Evolutionary conservation across 2,329 filamentous ascomycete species (phyloP), one percentile per base, ranked within the genome.

Genomic region (Aspergillus sp.): DNA sequence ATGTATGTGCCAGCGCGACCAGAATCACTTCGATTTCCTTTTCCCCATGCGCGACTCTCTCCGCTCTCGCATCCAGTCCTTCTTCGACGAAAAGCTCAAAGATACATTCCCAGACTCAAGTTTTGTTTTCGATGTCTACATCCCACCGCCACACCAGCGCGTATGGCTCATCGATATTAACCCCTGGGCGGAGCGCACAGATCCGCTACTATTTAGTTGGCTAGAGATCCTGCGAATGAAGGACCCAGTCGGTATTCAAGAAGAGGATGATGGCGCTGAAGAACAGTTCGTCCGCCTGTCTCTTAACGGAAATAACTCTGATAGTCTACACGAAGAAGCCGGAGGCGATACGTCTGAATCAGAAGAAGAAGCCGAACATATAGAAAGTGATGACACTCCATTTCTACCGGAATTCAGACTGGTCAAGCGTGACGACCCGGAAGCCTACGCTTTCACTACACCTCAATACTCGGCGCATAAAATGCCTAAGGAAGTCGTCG

Each of bases 381-480:
- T 30, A 13, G 83, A 87, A 42, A 78, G 83, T 13, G 64, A 69
- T 3, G 64, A 71, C 34, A 74, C 81, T 15, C 72, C 81, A 7
- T 85, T 84, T 68, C 80, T 82, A 5, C 90, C 92, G 0, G 93
- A 97, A 73, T 83, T 99, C 63, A 83, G 93, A 42, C 80, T 98
- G 8, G 85, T 99, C 47, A 85, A 88, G 65, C 87, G 87, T 71
- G 89, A 93, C 62, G 93, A 98, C 64, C 91, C 93, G 0, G 90
- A 93, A 59, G 93, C 93, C 1, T 95, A 91, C 71, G 89, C 89
- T 65, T 96, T 97, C 71, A 87, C 85, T 63, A 89, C 90, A 4
- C 85, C 91, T 1, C 90, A 93, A 68, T 98, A 96, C 74, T 96
- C 92, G 60, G 93, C 95, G 3, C 93, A 98, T 71, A 99, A 98